Percentiles rank a stretch among this genome's conserved stretches.
phyloP scores from a whole-genome alignment of 441 rosid species.

The Dalechampia spathulata region DNA sequence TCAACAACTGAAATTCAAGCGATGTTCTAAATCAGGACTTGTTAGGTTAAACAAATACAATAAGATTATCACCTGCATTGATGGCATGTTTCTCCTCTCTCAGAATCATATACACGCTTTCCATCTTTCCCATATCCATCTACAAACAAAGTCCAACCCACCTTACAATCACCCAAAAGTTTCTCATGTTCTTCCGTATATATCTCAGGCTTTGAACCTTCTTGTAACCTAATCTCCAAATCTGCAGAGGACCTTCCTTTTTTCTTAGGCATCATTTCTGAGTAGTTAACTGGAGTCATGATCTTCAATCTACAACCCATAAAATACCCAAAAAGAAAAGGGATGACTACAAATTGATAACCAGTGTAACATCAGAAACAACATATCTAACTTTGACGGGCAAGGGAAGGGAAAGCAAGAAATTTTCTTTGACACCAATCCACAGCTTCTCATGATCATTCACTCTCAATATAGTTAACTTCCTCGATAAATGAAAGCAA shows the following conservation, averaged over 20 bases:
- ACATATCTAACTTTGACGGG: neutral
- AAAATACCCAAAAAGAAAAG: neutral
- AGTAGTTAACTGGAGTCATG: conserved; percentile 42
- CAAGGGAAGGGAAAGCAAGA: too few species aligned
- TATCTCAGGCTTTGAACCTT: conserved; percentile 48
- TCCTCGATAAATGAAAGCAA: too few species aligned
- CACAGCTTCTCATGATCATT: too few species aligned
- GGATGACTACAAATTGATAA: neutral
- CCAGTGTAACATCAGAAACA: neutral
- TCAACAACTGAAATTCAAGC: too few species aligned
- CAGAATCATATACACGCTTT: conserved; percentile 56
- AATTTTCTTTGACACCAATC: too few species aligned
- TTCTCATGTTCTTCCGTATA: conserved; percentile 60
- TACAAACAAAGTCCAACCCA: conserved; percentile 48
- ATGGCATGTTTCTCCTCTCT: conserved; percentile 76
- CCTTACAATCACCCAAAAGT: conserved; percentile 59
- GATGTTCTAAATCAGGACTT: neutral
- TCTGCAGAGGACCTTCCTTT: conserved; percentile 18
- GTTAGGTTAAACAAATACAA: neutral
- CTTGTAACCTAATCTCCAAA: conserved; percentile 23
- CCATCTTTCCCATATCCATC: conserved; percentile 65
- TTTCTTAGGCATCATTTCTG: conserved; percentile 20
- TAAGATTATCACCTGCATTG: conserved; percentile 60
- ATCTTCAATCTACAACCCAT: conserved; percentile 45
- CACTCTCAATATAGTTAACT: too few species aligned